Evolutionary conservation across 2,329 filamentous ascomycete genomes (phyloP).

Genomic region (Colletotrichum spinosum): DNA sequence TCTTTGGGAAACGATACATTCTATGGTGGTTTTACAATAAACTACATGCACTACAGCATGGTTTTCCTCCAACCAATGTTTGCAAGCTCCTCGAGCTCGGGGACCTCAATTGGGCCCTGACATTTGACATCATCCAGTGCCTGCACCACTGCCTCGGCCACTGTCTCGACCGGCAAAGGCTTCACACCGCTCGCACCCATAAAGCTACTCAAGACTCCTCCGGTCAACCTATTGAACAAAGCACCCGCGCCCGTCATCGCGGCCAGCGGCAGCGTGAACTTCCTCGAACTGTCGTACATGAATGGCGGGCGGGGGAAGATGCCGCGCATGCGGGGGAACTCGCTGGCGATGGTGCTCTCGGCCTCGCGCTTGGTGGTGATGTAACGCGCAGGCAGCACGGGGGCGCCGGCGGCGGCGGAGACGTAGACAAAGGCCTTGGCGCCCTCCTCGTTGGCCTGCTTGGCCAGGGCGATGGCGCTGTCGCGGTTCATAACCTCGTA

Average conservation of each 20-base stretch:
- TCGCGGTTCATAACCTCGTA: slow-evolving; percentile 99
- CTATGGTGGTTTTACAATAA: slow-evolving; percentile 38
- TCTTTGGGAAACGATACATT: slow-evolving; percentile 45
- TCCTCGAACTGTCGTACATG: slow-evolving; percentile 86
- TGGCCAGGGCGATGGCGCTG: slow-evolving; percentile 83
- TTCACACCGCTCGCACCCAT: slow-evolving; percentile 88
- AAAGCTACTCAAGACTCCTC: slow-evolving; percentile 79
- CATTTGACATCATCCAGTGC: slow-evolving; percentile 80
- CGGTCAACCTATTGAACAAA: slow-evolving; percentile 80
- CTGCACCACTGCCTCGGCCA: slow-evolving; percentile 91
- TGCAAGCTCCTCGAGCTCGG: slow-evolving; percentile 84
- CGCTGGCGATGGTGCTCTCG: slow-evolving; percentile 78
- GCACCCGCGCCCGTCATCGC: slow-evolving; percentile 80
- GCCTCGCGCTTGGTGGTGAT: slow-evolving; percentile 93
- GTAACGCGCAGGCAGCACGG: slow-evolving; percentile 86
- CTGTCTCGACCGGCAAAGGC: slow-evolving; percentile 86
- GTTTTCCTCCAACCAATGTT: slow-evolving; percentile 87
- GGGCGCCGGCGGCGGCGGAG: slow-evolving; percentile 87
- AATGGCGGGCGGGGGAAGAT: slow-evolving; percentile 89
- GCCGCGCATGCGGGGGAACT: slow-evolving; percentile 80
- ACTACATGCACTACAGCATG: slow-evolving; percentile 74
- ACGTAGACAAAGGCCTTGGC: slow-evolving; percentile 85
- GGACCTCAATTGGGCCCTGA: slow-evolving; percentile 80
- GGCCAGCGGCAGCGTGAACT: slow-evolving; percentile 87
- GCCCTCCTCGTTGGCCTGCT: slow-evolving; percentile 74